Evolutionary conservation across 345 rosid species (phyloP).

Genomic region (Rhodomyrtus tomentosa): DNA sequence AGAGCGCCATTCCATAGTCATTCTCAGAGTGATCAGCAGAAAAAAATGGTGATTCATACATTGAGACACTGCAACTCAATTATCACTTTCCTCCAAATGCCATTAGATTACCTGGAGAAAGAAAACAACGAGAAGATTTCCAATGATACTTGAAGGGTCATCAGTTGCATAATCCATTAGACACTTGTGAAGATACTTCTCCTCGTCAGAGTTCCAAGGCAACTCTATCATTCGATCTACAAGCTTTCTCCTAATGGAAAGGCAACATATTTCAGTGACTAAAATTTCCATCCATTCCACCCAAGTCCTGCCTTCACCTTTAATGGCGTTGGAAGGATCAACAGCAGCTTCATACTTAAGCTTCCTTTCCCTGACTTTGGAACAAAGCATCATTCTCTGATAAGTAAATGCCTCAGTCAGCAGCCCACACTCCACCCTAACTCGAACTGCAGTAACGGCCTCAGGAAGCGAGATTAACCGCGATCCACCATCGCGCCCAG

Average conservation of each 20-base stretch:
- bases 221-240: constrained; percentile 84
- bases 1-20: not conserved
- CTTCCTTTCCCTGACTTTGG: constrained; percentile 53
- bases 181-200: constrained; percentile 71
- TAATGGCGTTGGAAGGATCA: constrained; percentile 19
- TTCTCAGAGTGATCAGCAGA: not conserved
- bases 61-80: not conserved
- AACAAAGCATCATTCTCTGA: constrained; percentile 69
- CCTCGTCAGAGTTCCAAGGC: constrained; percentile 91
- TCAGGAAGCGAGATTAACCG: constrained; percentile 54
- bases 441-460: constrained; percentile 79
- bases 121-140: constrained; percentile 75
- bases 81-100: not conserved
- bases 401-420: constrained; percentile 85
- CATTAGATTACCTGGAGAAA: constrained; percentile 70
- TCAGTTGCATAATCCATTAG: constrained; percentile 60
- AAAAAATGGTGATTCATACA: not conserved
- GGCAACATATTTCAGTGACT: constrained; percentile 83
- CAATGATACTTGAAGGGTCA: constrained; percentile 64
- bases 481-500: constrained; percentile 71
- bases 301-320: constrained; percentile 43
- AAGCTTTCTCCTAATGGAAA: constrained; percentile 75
- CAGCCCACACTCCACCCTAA: constrained; percentile 88
- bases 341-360: constrained; percentile 25
- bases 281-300: constrained; percentile 68